Evolutionary conservation across 768 basidiomycete genomes (phyloP).

Genomic region (Auriscalpium vulgare): DNA sequence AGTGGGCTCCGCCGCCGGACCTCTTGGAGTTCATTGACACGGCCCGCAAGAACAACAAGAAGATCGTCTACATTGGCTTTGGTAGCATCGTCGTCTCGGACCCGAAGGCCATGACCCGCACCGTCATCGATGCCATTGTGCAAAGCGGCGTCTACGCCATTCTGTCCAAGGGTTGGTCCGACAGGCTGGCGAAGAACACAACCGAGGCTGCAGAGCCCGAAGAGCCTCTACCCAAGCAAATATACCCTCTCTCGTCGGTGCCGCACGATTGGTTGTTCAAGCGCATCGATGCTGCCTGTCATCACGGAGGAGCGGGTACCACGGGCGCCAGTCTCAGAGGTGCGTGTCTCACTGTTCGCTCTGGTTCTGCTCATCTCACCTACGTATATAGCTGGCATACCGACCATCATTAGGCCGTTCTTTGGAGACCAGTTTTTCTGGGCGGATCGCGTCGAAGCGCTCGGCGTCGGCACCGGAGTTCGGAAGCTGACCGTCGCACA

Average conservation of each 20-base stretch:
- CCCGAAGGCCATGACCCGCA: slow-evolving; percentile 85
- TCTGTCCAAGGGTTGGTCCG: slow-evolving; percentile 97
- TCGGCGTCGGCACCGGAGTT: slow-evolving; percentile 85
- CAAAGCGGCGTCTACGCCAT: slow-evolving; percentile 87
- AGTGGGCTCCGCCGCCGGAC: slow-evolving; percentile 82
- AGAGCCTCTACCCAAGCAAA: slow-evolving; percentile 66
- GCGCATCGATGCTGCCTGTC: slow-evolving; percentile 92
- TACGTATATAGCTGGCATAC: slow-evolving; percentile 63
- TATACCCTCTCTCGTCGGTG: slow-evolving; percentile 77
- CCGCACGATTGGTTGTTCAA: slow-evolving; percentile 97
- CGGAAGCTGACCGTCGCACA: slow-evolving; percentile 78
- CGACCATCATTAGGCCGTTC: slow-evolving; percentile 95
- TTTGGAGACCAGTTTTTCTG: slow-evolving; percentile 98
- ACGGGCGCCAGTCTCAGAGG: slow-evolving; percentile 92
- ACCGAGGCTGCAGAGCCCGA: slow-evolving; percentile 53
- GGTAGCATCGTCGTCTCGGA: slow-evolving; percentile 97
- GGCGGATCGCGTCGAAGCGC: slow-evolving; percentile 95
- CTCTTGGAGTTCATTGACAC: slow-evolving; percentile 76
- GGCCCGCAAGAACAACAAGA: slow-evolving; percentile 70
- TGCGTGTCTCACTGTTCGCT: slow-evolving; percentile 25
- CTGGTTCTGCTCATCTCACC: not conserved
- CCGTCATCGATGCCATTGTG: slow-evolving; percentile 81
- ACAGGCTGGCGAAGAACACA: slow-evolving; percentile 63
- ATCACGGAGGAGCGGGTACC: slow-evolving; percentile 96
- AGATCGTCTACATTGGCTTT: slow-evolving; percentile 96